Base-by-base conservation (phyloP, 2,329 filamentous ascomycete genomes). In the Trichothecium roseum region DNA sequence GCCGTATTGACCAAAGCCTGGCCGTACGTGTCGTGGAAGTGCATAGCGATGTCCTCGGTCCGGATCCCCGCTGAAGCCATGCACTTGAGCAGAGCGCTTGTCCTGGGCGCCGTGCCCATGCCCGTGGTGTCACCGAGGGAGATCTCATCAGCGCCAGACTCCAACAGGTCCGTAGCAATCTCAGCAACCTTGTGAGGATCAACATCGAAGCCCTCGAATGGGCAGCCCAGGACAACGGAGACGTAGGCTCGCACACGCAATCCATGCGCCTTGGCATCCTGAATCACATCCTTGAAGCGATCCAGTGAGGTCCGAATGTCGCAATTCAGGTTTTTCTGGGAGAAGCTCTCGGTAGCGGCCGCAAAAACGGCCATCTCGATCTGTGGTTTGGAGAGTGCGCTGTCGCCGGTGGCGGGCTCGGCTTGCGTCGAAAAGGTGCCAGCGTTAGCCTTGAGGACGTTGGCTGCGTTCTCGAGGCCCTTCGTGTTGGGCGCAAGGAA, bases 131-230 rank as follows among this genome's bases (percentile, higher is more conserved):
- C 88, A 6, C 86, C 87, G 1, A 94, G 72, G 2, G 83, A 84
- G 45, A 95, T 87, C 65, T 94, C 86, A 51, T 94, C 85, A 15
- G 85, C 88, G 14, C 88, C 88, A 67, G 89, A 84, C 51, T 88
- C 83, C 2, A 94, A 67, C 33, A 94, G 61, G 50, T 66, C 77
- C 40, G 66, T 72, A 1, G 82, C 80, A 30, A 83, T 74, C 45
- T 81, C 71, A 1, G 76, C 77, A 1, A 83, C 78, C 42, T 62
- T 66, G 49, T 71, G 68, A 22, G 77, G 76, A 45, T 78, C 64
- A 3, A 81, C 76, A 36, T 78, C 71, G 52, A 68, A 67, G 3
- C 78, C 78, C 45, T 80, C 76, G 42, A 81, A 91, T 0, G 85
- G 85, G 44, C 85, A 93, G 2, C 82, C 83, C 5, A 93, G 66